Base-by-base conservation (phyloP, 2,329 filamentous ascomycete genomes). In the Teratosphaeriaceae sp. region DNA sequence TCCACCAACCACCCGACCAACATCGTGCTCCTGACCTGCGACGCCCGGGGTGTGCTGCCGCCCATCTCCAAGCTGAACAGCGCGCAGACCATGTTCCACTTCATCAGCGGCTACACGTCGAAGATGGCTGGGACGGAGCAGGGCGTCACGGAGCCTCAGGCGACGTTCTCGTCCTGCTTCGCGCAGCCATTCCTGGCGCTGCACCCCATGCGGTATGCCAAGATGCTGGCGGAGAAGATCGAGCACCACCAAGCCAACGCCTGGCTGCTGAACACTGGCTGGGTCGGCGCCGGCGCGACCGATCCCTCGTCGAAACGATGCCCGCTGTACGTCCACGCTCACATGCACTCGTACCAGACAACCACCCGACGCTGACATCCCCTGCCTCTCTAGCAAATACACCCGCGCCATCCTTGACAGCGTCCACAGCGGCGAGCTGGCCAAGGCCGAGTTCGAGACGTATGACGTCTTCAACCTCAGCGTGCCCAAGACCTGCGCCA, bases 51-150 rank as follows among this genome's bases (percentile, higher is more conserved):
- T 75, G 92, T 98, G 38, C 82, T 98, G 44, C 92, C 92, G 44
- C 92, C 92, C 38, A 97, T 98, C 72, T 96, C 88, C 61, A 97
- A 97, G 78, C 84, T 98, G 65, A 82, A 85, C 75, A 80, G 84
- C 53, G 81, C 87, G 61, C 92, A 97, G 75, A 95, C 88, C 68
- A 97, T 98, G 90, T 98, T 97, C 84, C 92, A 98, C 79, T 98
- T 98, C 82, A 98, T 98, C 72, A 94, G 87, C 15, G 92, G 92
- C 59, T 98, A 98, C 79, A 98, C 92, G 52, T 97, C 90, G 65
- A 98, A 98, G 83, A 98, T 98, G 92, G 92, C 92, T 53, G 92
- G 92, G 62, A 98, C 92, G 24, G 92, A 98, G 74, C 88, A 96
- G 54, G 92, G 92, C 62, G 82, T 98, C 53, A 94, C 86, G 8